phyloP scores from a whole-genome alignment of 352 stramenopile genomes.

The Phytophthora ramorum region DNA sequence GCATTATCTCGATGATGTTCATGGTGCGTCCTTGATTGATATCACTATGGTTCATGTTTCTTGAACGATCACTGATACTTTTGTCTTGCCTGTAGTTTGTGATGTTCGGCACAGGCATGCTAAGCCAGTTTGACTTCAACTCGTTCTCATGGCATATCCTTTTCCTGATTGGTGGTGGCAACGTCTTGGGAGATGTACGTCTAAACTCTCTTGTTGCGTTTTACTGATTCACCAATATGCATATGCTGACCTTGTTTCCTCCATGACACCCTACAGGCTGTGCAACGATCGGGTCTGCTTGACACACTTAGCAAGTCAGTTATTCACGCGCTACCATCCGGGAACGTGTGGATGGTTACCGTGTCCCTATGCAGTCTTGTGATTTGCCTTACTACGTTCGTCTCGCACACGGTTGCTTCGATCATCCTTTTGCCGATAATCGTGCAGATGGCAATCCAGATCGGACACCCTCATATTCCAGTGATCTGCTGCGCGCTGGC shows the following conservation, averaged over 20 bases:
- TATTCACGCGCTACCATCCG: constrained; percentile 80
- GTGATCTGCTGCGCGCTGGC: constrained; percentile 86
- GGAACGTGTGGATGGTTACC: constrained; percentile 87
- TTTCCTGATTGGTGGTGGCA: constrained; percentile 92
- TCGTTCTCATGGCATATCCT: constrained; percentile 95
- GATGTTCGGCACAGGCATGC: constrained; percentile 90
- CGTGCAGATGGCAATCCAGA: constrained; percentile 89
- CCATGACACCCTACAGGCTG: constrained; percentile 43
- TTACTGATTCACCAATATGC: not conserved
- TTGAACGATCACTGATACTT: not conserved
- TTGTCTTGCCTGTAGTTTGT: constrained; percentile 55
- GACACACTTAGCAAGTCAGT: constrained; percentile 86
- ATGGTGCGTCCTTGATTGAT: constrained; percentile 60
- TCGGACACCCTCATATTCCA: constrained; percentile 86
- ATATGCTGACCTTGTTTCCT: not conserved
- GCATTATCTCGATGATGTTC: constrained; percentile 92
- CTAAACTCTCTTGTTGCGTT: not conserved
- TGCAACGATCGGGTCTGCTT: constrained; percentile 84
- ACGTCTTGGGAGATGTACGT: constrained; percentile 90
- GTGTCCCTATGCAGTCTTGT: constrained; percentile 89
- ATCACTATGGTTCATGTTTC: not conserved
- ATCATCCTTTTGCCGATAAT: constrained; percentile 94
- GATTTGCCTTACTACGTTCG: constrained; percentile 92
- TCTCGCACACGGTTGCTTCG: constrained; percentile 93
- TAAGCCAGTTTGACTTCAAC: constrained; percentile 94